Evolutionary conservation across 257 asterid species (phyloP), one percentile per base, ranked within the genome.

Genomic region (Solanum phureja): DNA sequence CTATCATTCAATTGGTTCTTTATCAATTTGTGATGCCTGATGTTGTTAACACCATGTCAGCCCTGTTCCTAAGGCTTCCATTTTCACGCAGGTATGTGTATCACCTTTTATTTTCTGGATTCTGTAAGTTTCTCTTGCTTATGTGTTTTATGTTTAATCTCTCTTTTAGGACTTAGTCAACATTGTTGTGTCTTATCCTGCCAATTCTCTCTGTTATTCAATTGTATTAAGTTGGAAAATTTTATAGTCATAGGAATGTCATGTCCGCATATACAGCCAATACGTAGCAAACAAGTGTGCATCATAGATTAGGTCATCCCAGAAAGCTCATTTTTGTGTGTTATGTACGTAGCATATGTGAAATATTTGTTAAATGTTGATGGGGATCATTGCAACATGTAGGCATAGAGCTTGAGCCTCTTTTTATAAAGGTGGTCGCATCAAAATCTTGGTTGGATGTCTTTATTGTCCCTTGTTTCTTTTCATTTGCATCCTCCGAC

Each of bases 21-120:
- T 91, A 92, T 89, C 98, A 94, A 91, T 97, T 97, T 90, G 93
- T 97, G 91, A 89, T 91, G 91, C 99, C 99, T 75, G 98, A 97
- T 88, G 24, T 96, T 89, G 98, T 94, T 86, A 93, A 93, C 91
- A 91, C 95, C 7, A 94, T 97, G 98, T 97, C 98, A 12, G 86
- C 89, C 72, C 94, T 97, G 89, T 88, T 97, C 85, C 92, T 96
- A 33, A 94, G 94, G 94, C 99, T 97, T 88, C 99, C 99, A 46
- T 97, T 97, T 89, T 95, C 99, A 11, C 92, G 98, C 89, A 96
- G 97, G 99, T 97, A 91, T 66, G 38, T 66, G 16, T 66, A 11
- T 56, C 64, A 4, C 84, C 35, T 24, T 34, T 73, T 33, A 27
- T 52, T 62, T 6, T 52, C 38, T 44, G 42, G 21, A 49, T 49